A percentile compares a stretch with the other conserved stretches of the same genome.
These are phyloP conservation scores for Brettanomyces sp. DNA, from an alignment of 805 yeast genomes.

Conservation along the genomic window DNA sequence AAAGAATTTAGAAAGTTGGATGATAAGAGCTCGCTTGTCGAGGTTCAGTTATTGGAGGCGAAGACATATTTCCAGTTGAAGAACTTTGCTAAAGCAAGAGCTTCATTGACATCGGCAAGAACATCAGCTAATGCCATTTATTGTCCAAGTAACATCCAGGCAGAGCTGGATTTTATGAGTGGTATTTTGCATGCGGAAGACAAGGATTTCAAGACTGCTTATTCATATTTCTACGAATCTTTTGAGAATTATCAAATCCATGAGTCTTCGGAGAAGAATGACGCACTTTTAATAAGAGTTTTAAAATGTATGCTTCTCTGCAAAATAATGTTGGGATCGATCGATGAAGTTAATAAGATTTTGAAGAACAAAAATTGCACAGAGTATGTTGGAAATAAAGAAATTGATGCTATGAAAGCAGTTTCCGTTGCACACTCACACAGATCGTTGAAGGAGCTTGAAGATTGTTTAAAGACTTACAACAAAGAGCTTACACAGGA, in stretches of 20 bases:
- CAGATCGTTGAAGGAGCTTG: conserved; percentile 86
- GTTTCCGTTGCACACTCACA: conserved; percentile 84
- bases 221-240: conserved; percentile 88
- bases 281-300: conserved; percentile 41
- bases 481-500: conserved; percentile 73
- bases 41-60: conserved; percentile 86
- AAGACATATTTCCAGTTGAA: conserved; percentile 86
- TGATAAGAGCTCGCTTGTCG: conserved; percentile 91
- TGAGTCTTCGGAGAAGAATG: conserved; percentile 13
- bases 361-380: conserved; percentile 53
- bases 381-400: conserved; percentile 48
- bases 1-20: conserved; percentile 87
- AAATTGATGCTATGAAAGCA: conserved; percentile 92
- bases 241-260: conserved; percentile 75
- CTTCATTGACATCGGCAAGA: conserved; percentile 88
- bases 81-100: conserved; percentile 83
- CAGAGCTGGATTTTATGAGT: conserved; percentile 89
- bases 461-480: conserved; percentile 66
- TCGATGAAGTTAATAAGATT: conserved; percentile 77
- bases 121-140: conserved; percentile 96
- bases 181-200: conserved; percentile 96
- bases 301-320: conserved; percentile 88
- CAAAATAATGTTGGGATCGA: conserved; percentile 83
- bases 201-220: conserved; percentile 92
- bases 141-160: conserved; percentile 89